Conservation (phyloP, 2,329 filamentous ascomycete genomes). For the Corinectria fuckeliana region DNA sequence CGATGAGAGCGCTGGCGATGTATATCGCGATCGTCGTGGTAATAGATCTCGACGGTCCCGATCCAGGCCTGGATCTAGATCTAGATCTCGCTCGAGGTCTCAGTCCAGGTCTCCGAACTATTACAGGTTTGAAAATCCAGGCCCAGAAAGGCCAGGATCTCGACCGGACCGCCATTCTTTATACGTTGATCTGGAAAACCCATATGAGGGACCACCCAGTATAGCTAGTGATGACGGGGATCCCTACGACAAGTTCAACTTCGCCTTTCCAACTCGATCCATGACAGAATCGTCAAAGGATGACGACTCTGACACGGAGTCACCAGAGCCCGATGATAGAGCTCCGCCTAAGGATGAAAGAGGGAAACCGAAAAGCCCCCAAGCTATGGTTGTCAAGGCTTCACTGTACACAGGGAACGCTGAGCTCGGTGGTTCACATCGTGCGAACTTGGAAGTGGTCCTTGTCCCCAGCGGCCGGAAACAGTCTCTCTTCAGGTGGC, state of each 20-base stretch:
- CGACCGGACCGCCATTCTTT: background rate
- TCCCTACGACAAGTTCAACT: constrained; percentile 40
- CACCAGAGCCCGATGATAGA: constrained; percentile 35
- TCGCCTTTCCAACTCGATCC: constrained; percentile 29
- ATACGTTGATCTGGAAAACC: constrained; percentile 4
- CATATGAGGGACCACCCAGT: constrained; percentile 16
- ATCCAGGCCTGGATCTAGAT: background rate
- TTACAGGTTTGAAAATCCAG: constrained; percentile 6
- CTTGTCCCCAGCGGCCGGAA: constrained; percentile 42
- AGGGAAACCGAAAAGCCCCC: constrained; percentile 11
- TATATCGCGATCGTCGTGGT: background rate
- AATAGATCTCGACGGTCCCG: background rate
- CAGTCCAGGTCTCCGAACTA: constrained; percentile 17
- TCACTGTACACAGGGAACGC: constrained; percentile 49
- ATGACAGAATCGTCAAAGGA: constrained; percentile 33
- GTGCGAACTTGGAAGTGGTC: constrained; percentile 44
- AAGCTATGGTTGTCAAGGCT: constrained; percentile 39
- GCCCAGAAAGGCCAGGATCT: constrained; percentile 7
- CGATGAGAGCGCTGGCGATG: background rate
- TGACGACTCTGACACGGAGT: constrained; percentile 41
- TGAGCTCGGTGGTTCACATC: constrained; percentile 45
- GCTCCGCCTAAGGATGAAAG: constrained; percentile 22
- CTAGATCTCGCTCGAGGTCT: constrained; percentile 2
- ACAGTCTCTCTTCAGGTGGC: constrained; percentile 50
- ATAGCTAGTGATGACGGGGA: constrained; percentile 38